These are phyloP conservation scores for Aspergillus niger DNA, from an alignment of 2,329 filamentous ascomycete species.

Conservation along the genomic window DNA sequence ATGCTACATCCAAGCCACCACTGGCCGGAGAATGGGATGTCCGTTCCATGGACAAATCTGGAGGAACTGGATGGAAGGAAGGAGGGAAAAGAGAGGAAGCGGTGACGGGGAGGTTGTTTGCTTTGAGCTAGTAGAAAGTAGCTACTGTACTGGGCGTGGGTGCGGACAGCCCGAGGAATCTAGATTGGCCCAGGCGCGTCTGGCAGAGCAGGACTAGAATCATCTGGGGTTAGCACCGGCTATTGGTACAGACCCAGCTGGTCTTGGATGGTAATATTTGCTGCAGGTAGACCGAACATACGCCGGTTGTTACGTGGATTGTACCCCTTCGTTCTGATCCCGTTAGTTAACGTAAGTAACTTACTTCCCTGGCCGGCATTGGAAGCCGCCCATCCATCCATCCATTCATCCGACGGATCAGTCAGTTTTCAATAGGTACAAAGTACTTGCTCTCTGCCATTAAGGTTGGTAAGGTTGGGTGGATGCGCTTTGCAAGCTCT, in stretches of 20 bases:
- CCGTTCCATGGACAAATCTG: background rate
- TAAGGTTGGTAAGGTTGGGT: background rate
- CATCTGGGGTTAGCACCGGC: background rate
- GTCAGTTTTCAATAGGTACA: background rate
- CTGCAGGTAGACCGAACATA: background rate
- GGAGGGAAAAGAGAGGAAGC: background rate
- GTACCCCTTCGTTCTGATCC: background rate
- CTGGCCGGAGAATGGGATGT: background rate
- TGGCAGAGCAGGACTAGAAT: background rate
- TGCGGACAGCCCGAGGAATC: constrained; percentile 7
- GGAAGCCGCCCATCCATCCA: constrained; percentile 1
- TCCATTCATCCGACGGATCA: background rate
- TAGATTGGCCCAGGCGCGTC: constrained; percentile 10
- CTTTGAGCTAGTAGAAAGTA: too few species aligned
- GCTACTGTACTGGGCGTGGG: too few species aligned
- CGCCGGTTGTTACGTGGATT: background rate
- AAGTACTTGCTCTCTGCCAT: background rate
- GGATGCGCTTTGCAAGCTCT: background rate
- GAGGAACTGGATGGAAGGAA: background rate
- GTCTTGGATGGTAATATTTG: background rate
- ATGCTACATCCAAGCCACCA: background rate
- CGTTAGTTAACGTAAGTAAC: background rate
- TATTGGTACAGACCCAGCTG: background rate
- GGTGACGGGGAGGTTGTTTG: background rate
- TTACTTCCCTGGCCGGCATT: background rate